These are phyloP conservation scores for Earliella scabrosa DNA, from an alignment of 1,284 basidiomycete genomes.

Conservation along the genomic window DNA sequence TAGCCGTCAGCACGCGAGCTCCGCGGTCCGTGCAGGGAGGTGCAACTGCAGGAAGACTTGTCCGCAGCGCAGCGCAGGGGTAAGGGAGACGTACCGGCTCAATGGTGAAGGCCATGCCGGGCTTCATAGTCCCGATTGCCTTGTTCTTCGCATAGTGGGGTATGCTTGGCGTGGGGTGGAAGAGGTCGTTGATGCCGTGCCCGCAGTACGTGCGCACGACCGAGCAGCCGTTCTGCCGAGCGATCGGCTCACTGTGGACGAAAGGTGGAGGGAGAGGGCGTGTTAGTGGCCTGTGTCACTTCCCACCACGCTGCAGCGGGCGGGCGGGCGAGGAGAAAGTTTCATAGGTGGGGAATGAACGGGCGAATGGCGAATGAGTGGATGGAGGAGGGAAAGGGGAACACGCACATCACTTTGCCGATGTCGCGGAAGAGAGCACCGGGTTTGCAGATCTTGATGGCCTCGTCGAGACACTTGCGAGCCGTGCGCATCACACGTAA, in stretches of 20 bases:
- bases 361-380: too few relatives aligned
- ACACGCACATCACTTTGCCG: constrained; percentile 77
- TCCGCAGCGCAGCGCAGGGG: too few relatives aligned
- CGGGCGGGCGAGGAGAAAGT: not conserved
- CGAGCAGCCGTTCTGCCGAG: constrained; percentile 79
- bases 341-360: too few relatives aligned
- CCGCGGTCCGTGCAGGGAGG: constrained; percentile 26
- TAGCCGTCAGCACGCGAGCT: constrained; percentile 27
- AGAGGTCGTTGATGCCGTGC: constrained; percentile 88
- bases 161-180: constrained; percentile 77
- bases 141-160: constrained; percentile 91
- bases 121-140: constrained; percentile 81
- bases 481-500: constrained; percentile 82
- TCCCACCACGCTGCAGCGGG: too few relatives aligned
- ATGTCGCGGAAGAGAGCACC: constrained; percentile 86
- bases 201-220: constrained; percentile 90
- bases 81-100: constrained; percentile 72
- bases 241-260: constrained; percentile 73
- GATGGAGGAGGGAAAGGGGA: not conserved
- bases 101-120: constrained; percentile 83
- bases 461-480: constrained; percentile 81
- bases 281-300: not conserved
- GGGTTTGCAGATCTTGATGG: constrained; percentile 91
- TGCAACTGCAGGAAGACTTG: too few relatives aligned
- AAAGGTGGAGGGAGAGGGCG: not conserved